Evolutionary conservation across 1,139 yeast genomes (phyloP).

Genomic region (Ogataea hybrid): DNA sequence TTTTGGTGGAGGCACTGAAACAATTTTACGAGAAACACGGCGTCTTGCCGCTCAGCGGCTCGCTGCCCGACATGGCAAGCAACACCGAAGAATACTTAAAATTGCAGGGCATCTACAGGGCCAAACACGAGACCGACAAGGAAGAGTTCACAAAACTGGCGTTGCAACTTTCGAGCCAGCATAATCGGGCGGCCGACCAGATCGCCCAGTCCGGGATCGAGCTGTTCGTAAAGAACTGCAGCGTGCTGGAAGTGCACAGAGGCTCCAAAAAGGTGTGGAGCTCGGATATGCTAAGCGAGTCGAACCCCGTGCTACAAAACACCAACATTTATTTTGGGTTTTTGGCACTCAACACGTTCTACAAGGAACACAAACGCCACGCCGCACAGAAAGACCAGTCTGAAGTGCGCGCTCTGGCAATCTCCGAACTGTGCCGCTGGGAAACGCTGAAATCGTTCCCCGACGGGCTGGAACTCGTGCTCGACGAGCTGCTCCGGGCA

Average conservation of each 20-base stretch:
- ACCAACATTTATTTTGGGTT: conserved; percentile 29
- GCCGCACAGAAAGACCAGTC: conserved; percentile 23
- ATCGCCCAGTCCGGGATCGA: conserved; percentile 41
- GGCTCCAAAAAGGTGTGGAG: conserved; percentile 23
- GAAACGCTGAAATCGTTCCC: conserved; percentile 21
- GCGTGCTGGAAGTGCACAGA: conserved; percentile 37
- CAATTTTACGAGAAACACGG: conserved; percentile 43
- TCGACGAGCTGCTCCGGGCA: conserved; percentile 38
- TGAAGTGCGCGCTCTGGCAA: conserved; percentile 21
- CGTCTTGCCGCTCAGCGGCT: conserved; percentile 67
- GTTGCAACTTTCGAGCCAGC: conserved; percentile 25
- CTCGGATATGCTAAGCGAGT: conserved; percentile 12
- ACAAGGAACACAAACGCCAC: conserved; percentile 9
- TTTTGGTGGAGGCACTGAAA: conserved; percentile 54
- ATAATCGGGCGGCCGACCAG: conserved; percentile 29
- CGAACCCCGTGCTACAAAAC: conserved; percentile 7
- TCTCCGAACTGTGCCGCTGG: conserved; percentile 26
- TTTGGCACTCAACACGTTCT: conserved; percentile 22
- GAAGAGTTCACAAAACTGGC: conserved; percentile 38
- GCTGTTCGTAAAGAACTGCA: conserved; percentile 60
- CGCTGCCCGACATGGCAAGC: conserved; percentile 87
- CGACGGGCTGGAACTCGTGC: conserved; percentile 24
- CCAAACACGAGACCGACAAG: conserved; percentile 56
- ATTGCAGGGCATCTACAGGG: conserved; percentile 56
- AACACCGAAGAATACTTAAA: conserved; percentile 61